Base-by-base conservation (phyloP, 257 asterid genomes). In the Scutellaria barbata region DNA sequence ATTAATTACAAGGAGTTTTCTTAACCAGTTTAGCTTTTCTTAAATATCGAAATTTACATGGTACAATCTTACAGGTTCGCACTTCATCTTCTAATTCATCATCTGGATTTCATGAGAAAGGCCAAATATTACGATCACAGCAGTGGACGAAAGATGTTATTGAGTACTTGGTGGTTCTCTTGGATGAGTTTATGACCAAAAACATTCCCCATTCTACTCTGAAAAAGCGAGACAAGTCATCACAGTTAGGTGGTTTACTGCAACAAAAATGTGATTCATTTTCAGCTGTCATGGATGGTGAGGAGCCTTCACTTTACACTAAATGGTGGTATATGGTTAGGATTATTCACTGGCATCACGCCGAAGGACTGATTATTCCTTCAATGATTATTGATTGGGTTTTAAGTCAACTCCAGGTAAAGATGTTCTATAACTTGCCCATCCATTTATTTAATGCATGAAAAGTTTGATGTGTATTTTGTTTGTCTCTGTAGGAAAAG, bases 311-410 rank as follows among this genome's bases (percentile, higher is more conserved):
- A n/a, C 81, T 87, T 60, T 89, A 92, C 85, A 85, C 80, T 69
- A 95, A 95, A 81, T 95, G 99, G 99, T 95, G 99, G 99, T 95
- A 90, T 74, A 87, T 90, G 77, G 97, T 92, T 69, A 88, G 99
- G 81, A 84, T 92, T 65, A 80, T 95, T 71, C 96, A 92, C 20
- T 92, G 97, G 98, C 98, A 95, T 80, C 95, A 95, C 63, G 87
- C 89, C n/a, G 98, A 95, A 76, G 99, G 99, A 76, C 87, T 95
- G 74, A 74, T 95, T 58, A 63, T 89, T 75, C 96, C 99, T 71
- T 88, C 97, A 71, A 88, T 89, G 25, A 84, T 95, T 74, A 88
- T 92, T 81, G 98, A 92, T 68, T 95, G 99, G 99, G 95, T 92
- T 80, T 89, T 95, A 77, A 83, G 77, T 82, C 99, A 92, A 82